phyloP scores from a whole-genome alignment of 2,329 filamentous ascomycete species.

The Epicoccum sorghinum region DNA sequence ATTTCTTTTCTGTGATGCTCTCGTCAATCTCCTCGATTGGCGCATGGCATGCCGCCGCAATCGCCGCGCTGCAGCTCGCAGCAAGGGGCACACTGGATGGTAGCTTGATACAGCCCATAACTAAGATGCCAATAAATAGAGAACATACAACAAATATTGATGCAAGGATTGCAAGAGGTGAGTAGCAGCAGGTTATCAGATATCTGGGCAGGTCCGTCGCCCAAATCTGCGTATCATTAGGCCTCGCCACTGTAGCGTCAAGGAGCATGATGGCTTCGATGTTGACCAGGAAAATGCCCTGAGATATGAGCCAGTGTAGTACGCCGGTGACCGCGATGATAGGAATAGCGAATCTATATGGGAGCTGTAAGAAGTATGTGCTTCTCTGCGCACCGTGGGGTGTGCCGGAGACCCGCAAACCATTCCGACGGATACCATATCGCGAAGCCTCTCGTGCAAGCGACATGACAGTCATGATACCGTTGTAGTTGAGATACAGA shows the following conservation, averaged over 20 bases:
- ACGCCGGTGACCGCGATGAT: conserved; percentile 41
- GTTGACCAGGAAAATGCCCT: conserved; percentile 50
- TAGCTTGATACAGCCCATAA: conserved; percentile 74
- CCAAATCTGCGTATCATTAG: background rate
- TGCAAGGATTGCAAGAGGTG: conserved; percentile 22
- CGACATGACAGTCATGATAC: conserved; percentile 54
- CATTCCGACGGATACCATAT: conserved; percentile 42
- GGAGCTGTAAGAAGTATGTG: conserved; percentile 52
- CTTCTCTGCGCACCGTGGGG: conserved; percentile 38
- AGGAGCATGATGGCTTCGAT: conserved; percentile 37
- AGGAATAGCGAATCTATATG: conserved; percentile 47
- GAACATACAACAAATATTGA: conserved; percentile 4
- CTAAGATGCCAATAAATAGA: conserved; percentile 13
- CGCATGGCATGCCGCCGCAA: conserved; percentile 25
- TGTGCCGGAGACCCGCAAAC: conserved; percentile 44
- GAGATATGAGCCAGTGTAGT: conserved; percentile 54
- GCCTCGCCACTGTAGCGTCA: too few species aligned
- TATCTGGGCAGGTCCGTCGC: background rate
- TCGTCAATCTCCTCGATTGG: conserved; percentile 1
- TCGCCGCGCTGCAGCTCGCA: conserved; percentile 64
- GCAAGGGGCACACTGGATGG: conserved; percentile 82
- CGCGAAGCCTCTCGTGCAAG: conserved; percentile 54
- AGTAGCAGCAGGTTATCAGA: conserved; percentile 19
- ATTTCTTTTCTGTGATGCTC: background rate
- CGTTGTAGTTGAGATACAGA: conserved; percentile 55